Evolutionary conservation across 768 basidiomycete genomes (phyloP).

Genomic region (Hypholoma fasciculare): DNA sequence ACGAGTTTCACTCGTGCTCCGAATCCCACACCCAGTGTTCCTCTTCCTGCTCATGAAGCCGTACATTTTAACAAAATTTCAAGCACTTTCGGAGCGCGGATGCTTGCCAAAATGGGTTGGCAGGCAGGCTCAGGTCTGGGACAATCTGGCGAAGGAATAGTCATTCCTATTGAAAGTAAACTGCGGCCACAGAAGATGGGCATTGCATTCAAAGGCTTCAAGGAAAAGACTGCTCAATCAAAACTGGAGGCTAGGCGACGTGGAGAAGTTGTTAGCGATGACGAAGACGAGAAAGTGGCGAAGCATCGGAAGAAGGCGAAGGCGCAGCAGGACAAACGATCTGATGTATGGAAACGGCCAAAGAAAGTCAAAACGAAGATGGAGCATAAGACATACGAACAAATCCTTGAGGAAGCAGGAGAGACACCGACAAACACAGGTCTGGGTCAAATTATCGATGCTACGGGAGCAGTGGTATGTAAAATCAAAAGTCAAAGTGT

Average conservation of each 20-base stretch:
- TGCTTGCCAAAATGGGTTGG: conserved; percentile 98
- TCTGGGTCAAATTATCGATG: conserved; percentile 91
- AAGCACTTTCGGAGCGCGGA: conserved; percentile 79
- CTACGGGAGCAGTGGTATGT: conserved; percentile 88
- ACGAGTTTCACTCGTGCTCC: conserved; percentile 54
- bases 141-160: conserved; percentile 72
- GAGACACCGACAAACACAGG: conserved; percentile 52
- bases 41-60: conserved; percentile 64
- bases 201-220: conserved; percentile 85
- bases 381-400: conserved; percentile 96
- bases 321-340: conserved; percentile 57
- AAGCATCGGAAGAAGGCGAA: conserved; percentile 52
- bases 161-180: conserved; percentile 86
- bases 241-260: conserved; percentile 76
- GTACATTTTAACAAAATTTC: conserved; percentile 83
- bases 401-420: conserved; percentile 88
- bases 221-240: conserved; percentile 84
- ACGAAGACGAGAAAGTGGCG: conserved; percentile 56
- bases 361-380: conserved; percentile 84
- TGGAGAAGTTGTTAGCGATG: conserved; percentile 75
- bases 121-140: conserved; percentile 80
- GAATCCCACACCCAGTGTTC: conserved; percentile 44
- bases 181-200: conserved; percentile 84
- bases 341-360: conserved; percentile 84
- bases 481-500: background rate